Evolutionary conservation across 129 eudicot genomes (phyloP), one percentile per base, ranked within the genome.

Genomic region (Chrysanthemum seticuspe): DNA sequence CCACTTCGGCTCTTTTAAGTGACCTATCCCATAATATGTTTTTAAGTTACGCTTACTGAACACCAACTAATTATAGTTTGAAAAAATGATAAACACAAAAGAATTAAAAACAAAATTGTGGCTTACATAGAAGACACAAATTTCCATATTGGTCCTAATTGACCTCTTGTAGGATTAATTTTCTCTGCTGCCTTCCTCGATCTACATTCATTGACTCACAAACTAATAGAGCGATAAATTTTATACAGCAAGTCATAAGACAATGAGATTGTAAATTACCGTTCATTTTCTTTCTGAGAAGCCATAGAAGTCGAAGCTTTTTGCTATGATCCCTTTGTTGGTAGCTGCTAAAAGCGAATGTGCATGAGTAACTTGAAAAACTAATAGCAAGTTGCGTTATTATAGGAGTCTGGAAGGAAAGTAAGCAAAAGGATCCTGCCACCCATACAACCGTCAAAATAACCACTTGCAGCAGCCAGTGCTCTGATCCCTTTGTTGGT

Each of bases 41-140:
- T 44, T 67, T n/a, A n/a, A 55, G 54, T 40, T 6, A 25, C 53
- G 45, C 16, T 8, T 21, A 44, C 13, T 27, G 50, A 50, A 69
- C 1, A 25, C 27, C 27, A 25, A 25, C 2, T 25, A 65, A 65
- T 6, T 5, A 65, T 65, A 15, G 9, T 3, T 51, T 25, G 27
- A 25, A 25, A 25, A 25, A 25, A 25, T 25, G 2, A 25, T 25
- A 25, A 25, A 25, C 27, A 67, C 44, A 36, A 29, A 9, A 54
- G 0, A 64, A n/a, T 56, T 53, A 50, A 13, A 45, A 63, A 48
- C 48, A 73, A 71, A 53, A 56, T 12, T n/a, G 47, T 25, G 29
- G 60, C 82, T 80, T 75, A 89, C 96, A 85, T 83, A 11, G 86
- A 72, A 50, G 87, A 80, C 67, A 76, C 70, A 72, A 85, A 74